A percentile compares a stretch with the other conserved stretches of the same genome.
These are phyloP conservation scores for Mucor lusitanicus DNA, from an alignment of 371 early-diverging fungal species.

Conservation along the genomic window DNA sequence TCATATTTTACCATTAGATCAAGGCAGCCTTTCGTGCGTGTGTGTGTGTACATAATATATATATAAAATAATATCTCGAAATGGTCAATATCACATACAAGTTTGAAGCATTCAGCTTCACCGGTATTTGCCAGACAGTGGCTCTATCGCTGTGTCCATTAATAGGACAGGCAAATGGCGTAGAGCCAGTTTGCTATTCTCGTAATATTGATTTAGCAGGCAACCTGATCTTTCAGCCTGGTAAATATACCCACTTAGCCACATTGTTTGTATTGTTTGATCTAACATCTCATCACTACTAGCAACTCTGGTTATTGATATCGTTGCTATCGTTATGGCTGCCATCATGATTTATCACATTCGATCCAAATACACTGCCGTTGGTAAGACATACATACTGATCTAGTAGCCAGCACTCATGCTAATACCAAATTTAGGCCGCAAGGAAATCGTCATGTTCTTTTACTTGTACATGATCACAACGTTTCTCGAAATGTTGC, in stretches of 20 bases:
- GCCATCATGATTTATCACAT: slow-evolving; percentile 97
- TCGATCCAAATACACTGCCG: slow-evolving; percentile 95
- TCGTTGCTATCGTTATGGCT: slow-evolving; percentile 94
- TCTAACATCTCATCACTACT: background rate
- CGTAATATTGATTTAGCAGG: slow-evolving; percentile 85
- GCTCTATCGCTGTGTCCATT: slow-evolving; percentile 89
- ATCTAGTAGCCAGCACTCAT: background rate
- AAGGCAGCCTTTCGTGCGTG: background rate
- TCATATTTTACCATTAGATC: background rate
- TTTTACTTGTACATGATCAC: slow-evolving; percentile 92
- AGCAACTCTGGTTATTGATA: slow-evolving; percentile 86
- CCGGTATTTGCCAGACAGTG: slow-evolving; percentile 81
- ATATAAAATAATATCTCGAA: background rate
- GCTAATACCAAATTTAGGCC: slow-evolving; percentile 51
- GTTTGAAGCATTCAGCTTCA: slow-evolving; percentile 84
- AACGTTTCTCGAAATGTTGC: slow-evolving; percentile 83
- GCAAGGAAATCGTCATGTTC: slow-evolving; percentile 97
- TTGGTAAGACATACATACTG: slow-evolving; percentile 64
- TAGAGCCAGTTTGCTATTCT: slow-evolving; percentile 91
- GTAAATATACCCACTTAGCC: slow-evolving; percentile 44
- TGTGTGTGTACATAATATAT: slow-evolving; percentile 1
- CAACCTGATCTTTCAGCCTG: slow-evolving; percentile 88
- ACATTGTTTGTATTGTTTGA: background rate
- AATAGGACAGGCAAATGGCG: slow-evolving; percentile 72
- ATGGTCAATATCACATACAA: slow-evolving; percentile 50